These are phyloP conservation scores for Trichosporon sp. DNA, from an alignment of 1,284 basidiomycete species.

Conservation along the genomic window DNA sequence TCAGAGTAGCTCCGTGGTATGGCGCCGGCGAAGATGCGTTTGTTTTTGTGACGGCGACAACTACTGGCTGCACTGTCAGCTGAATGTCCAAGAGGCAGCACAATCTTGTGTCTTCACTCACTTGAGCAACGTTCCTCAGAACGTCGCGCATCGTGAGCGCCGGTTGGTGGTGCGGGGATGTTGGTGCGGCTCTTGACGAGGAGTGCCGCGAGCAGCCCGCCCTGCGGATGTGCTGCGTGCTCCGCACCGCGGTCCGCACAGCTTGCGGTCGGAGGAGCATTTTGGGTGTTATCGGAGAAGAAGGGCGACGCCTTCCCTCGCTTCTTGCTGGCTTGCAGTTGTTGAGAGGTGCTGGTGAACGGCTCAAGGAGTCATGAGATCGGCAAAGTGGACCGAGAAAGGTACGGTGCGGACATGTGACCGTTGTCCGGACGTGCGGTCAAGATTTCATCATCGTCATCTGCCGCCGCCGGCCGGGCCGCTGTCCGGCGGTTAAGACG, in stretches of 20 bases:
- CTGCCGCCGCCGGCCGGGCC: not conserved
- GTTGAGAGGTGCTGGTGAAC: not conserved
- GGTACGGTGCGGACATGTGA: not conserved
- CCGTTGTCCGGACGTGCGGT: not conserved
- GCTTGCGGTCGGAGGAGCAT: not conserved
- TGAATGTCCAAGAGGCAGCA: not conserved
- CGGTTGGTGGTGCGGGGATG: not conserved
- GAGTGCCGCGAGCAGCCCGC: not conserved
- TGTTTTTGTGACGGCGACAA: slow-evolving; percentile 37
- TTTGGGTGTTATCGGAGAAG: not conserved
- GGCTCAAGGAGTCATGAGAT: not conserved
- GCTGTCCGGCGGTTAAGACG: not conserved
- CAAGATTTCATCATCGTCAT: slow-evolving; percentile 3
- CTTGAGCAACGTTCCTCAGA: slow-evolving; percentile 48
- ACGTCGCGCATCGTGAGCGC: slow-evolving; percentile 31
- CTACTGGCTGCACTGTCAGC: slow-evolving; percentile 38
- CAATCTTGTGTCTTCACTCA: slow-evolving; percentile 17
- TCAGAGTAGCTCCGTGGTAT: slow-evolving; percentile 79
- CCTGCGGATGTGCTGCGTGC: not conserved
- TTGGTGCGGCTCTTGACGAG: not conserved
- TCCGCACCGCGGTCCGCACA: not conserved
- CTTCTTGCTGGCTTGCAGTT: not conserved
- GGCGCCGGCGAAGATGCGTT: not conserved
- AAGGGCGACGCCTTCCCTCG: not conserved
- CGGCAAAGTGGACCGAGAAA: not conserved